These are phyloP conservation scores for Xylaria sp. DNA, from an alignment of 2,329 filamentous ascomycete species.

Conservation along the genomic window DNA sequence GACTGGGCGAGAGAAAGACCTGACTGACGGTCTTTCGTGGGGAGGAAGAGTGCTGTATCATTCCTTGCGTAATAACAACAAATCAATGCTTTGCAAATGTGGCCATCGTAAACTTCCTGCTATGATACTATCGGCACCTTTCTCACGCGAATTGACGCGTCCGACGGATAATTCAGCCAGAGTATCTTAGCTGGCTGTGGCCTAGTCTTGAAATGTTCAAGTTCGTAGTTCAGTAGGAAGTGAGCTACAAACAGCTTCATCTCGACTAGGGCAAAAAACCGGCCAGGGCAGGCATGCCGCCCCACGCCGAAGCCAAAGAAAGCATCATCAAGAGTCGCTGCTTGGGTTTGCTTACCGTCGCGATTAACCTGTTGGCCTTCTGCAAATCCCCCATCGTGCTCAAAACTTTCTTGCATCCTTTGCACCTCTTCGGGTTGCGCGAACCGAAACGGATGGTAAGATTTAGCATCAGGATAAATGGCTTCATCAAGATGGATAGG, in stretches of 20 bases:
- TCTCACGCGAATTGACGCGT: background rate
- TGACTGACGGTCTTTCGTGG: no score
- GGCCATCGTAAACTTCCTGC: background rate
- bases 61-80: background rate
- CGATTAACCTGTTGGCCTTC: background rate
- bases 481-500: constrained; percentile 13
- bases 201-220: background rate
- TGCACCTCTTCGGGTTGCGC: background rate
- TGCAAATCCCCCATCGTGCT: background rate
- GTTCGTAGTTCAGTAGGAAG: background rate
- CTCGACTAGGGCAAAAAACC: background rate
- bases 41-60: no score
- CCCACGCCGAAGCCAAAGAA: background rate
- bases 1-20: no score
- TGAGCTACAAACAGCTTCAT: background rate
- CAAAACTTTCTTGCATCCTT: background rate
- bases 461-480: constrained; percentile 1
- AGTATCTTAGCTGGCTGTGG: background rate
- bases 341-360: background rate
- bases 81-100: background rate
- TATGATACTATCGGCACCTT: background rate
- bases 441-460: constrained; percentile 9
- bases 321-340: background rate
- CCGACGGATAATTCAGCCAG: background rate
- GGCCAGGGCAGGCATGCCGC: background rate